These are phyloP conservation scores for Thymus mandschuricus DNA, from an alignment of 257 asterid species.

Conservation along the genomic window DNA sequence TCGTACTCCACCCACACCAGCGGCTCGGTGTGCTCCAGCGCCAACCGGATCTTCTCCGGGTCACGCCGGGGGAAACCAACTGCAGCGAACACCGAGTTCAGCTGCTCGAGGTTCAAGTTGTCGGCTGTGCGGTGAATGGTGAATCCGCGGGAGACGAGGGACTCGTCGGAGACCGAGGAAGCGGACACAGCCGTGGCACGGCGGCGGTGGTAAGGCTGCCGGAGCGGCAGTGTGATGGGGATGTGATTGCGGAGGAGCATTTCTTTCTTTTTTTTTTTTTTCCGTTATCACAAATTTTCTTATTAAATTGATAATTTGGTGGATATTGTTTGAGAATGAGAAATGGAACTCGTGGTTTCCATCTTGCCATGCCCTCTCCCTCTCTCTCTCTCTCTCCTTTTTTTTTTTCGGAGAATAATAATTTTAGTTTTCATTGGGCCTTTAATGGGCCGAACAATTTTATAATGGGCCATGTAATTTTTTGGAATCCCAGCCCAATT, in stretches of 20 bases:
- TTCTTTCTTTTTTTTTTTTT: background rate
- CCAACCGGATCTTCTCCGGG: slow-evolving; percentile 72
- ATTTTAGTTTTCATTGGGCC: background rate
- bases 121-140: slow-evolving; percentile 63
- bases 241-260: slow-evolving; percentile 64
- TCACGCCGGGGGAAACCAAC: slow-evolving; percentile 93
- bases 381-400: background rate
- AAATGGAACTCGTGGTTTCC: slow-evolving; percentile 34
- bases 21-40: slow-evolving; percentile 84
- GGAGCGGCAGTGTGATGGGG: slow-evolving; percentile 38
- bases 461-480: too few relatives aligned
- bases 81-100: slow-evolving; percentile 76
- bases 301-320: background rate
- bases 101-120: slow-evolving; percentile 76
- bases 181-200: slow-evolving; percentile 37
- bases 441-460: too few relatives aligned
- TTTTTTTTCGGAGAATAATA: background rate
- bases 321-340: slow-evolving; percentile 25
- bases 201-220: slow-evolving; percentile 35
- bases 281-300: background rate
- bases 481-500: too few relatives aligned
- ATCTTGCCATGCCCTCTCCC: slow-evolving; percentile 32
- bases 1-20: slow-evolving; percentile 79
- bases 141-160: slow-evolving; percentile 77
- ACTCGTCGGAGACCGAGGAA: slow-evolving; percentile 62